Evolutionary conservation across 768 basidiomycete species (phyloP), one percentile per base, ranked within the genome.

Genomic region (Leccinum boreale): DNA sequence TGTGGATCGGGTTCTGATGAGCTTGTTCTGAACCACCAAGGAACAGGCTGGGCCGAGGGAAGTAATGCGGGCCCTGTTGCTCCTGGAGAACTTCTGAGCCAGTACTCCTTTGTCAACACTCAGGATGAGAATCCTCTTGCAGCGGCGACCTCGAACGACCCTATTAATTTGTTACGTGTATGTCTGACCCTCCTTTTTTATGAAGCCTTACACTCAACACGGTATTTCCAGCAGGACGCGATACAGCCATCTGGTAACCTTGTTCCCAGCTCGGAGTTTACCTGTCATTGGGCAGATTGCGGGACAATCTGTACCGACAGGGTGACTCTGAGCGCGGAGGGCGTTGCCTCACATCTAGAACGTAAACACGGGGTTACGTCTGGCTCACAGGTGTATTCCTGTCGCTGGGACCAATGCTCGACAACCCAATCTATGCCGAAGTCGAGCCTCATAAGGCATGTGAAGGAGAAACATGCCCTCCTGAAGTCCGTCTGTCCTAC

Each of bases 371-470:
- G 21, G 4, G 15, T 24, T 35, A 26, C 12, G 1, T 24, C n/a
- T 12, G 4, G 24, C 23, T 56, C 28, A 6, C 53, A 17, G 9
- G 1, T 0, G 0, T 50, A 44, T 31, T 4, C 4, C 1, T 59
- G 59, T 49, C 52, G 17, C 26, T 60, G 59, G 59, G 9, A 19
- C 9, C 1, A 1, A 2, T 61, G 59, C 11, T 6, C 3, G 15
- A 15, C 10, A 14, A 6, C 24, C 9, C 14, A 0, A 6, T 6
- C 39, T 1, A 60, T 61, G 59, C 26, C 1, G 39, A 55, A 42
- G 31, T 42, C 58, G 19, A 60, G 58, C 17, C 59, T 60, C 12
- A 42, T 28, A 44, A 49, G 59, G 11, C 59, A 61, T 9, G 10
- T 50, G 4, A 50, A 24, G 19, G 59, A 60, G 14, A 33, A 19